Evolutionary conservation across 495 filamentous ascomycete species (phyloP), one percentile per base, ranked within the genome.

Genomic region (Penicillium silybi): DNA sequence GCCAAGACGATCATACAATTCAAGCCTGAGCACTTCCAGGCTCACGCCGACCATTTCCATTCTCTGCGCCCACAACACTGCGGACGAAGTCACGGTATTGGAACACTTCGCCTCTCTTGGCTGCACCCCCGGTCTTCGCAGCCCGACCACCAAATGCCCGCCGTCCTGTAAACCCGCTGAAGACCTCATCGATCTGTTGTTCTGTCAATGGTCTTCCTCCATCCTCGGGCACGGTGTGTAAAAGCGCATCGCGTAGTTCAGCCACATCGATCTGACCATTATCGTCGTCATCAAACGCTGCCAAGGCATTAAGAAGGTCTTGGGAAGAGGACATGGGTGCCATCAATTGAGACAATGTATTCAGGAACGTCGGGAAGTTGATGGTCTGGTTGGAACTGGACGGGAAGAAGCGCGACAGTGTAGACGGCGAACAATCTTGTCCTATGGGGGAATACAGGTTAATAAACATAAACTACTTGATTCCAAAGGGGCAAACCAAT

Each of bases 231-330:
- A 81, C 80, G 6, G 91, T 95, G 56, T 92, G 79, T 42, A 96
- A 62, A 42, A 98, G 65, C 3, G 92, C 89, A 57, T 92, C 88
- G 32, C 86, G 80, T 42, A 98, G 71, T 66, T 96, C 92, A 1
- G 67, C 77, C 16, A 93, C 74, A 61, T 97, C 90, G 26, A 97
- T 82, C 65, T 96, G 90, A 7, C 95, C 93, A 60, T 87, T 90
- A 66, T 98, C 93, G 56, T 95, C 89, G 54, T 95, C 88, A 60
- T 98, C 93, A 57, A 98, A 98, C 0, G 95, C 95, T 9, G 88
- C 87, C 55, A 98, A 89, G 0, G 95, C 93, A 6, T 88, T 89
- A 2, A 86, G 59, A 0, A 98, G 80, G 54, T 98, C 93, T 18
- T 82, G 76, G 11, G 81, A 81, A 3, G 85, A 82, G 0, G 86